Evolutionary conservation across 2,329 filamentous ascomycete species (phyloP).

Genomic region (Dactylonectria estremocensis): DNA sequence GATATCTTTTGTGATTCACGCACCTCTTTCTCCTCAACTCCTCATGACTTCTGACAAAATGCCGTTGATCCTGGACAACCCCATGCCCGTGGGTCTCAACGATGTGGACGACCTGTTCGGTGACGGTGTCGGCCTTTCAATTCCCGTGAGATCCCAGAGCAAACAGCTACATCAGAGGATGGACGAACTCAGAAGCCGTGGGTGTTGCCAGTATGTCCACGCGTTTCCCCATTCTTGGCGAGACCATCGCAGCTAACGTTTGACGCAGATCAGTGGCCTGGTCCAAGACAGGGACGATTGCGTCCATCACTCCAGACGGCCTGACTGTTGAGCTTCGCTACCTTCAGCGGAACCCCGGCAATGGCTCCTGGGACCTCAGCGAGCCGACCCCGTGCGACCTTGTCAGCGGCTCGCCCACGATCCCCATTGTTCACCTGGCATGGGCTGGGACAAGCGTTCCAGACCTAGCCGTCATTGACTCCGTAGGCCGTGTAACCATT

Average conservation of each 20-base stretch:
- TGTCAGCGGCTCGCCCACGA: constrained; percentile 74
- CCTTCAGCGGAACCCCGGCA: constrained; percentile 76
- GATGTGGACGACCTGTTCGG: constrained; percentile 84
- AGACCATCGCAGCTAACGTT: constrained; percentile 32
- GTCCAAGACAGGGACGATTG: constrained; percentile 90
- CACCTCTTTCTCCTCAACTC: constrained; percentile 43
- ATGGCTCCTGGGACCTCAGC: constrained; percentile 83
- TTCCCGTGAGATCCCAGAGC: constrained; percentile 61
- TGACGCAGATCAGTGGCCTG: constrained; percentile 81
- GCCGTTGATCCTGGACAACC: constrained; percentile 59
- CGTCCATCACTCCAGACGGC: constrained; percentile 82
- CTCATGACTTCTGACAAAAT: constrained; percentile 58
- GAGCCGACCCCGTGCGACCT: constrained; percentile 77
- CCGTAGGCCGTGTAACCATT: constrained; percentile 82
- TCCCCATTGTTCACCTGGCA: constrained; percentile 82
- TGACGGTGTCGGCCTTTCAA: constrained; percentile 73
- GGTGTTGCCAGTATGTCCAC: constrained; percentile 83
- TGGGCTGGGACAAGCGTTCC: constrained; percentile 82
- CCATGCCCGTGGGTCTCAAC: constrained; percentile 67
- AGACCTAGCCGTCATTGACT: constrained; percentile 88
- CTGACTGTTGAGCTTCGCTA: constrained; percentile 80
- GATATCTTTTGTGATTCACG: constrained; percentile 39
- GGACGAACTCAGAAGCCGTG: constrained; percentile 81
- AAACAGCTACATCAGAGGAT: constrained; percentile 81
- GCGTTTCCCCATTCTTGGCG: not conserved